Evolutionary conservation across 139 green algal species (phyloP), one percentile per base, ranked within the genome.

Genomic region (Chlorella sp.): DNA sequence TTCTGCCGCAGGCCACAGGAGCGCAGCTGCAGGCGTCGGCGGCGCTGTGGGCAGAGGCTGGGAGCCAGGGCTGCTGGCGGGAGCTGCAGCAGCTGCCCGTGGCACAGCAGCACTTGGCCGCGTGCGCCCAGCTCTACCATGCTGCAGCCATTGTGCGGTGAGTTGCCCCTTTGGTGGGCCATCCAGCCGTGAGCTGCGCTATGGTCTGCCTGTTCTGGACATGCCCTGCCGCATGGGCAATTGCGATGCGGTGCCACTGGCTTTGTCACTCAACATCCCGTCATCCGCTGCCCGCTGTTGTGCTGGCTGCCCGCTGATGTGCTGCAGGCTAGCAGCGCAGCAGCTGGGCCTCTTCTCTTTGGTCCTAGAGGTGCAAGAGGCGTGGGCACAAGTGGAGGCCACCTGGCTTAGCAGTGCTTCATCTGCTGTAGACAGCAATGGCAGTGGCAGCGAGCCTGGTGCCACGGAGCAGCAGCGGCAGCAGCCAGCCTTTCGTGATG

Each of bases 241-340:
- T n/a, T n/a, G n/a, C n/a, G n/a, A n/a, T n/a, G n/a, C n/a, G n/a
- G n/a, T n/a, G n/a, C n/a, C n/a, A n/a, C n/a, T n/a, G n/a, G n/a
- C n/a, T n/a, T n/a, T n/a, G n/a, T n/a, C n/a, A n/a, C n/a, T n/a
- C n/a, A n/a, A n/a, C n/a, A n/a, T n/a, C n/a, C n/a, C n/a, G n/a
- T n/a, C n/a, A n/a, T n/a, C n/a, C n/a, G n/a, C n/a, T n/a, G n/a
- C n/a, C n/a, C n/a, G n/a, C n/a, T n/a, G n/a, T n/a, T n/a, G n/a
- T n/a, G n/a, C n/a, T n/a, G n/a, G n/a, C n/a, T n/a, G n/a, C n/a
- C n/a, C n/a, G n/a, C n/a, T n/a, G n/a, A n/a, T n/a, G n/a, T n/a
- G n/a, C 26, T 73, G 60, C 76, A 82, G 76, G 60, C 36, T 82
- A 28, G 76, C 76, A 13, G 76, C 76, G 60, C 76, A 82, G 57